Evolutionary conservation across 1,284 basidiomycete genomes (phyloP).

Genomic region (Puccinia coronata): DNA sequence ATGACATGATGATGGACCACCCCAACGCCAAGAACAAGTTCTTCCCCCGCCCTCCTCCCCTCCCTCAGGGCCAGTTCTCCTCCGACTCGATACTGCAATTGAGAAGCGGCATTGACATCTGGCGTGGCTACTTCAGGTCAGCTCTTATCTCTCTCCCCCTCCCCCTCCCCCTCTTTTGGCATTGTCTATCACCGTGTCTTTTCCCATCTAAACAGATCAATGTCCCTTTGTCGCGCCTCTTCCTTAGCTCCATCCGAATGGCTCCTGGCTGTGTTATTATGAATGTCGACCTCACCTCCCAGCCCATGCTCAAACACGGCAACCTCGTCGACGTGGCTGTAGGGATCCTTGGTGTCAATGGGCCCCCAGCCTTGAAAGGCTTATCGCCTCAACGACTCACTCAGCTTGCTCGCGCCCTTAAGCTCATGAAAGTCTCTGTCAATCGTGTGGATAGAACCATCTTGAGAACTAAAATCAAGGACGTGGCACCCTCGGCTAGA

Average conservation of each 20-base stretch:
- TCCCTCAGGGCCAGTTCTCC: not conserved
- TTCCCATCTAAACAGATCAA: not conserved
- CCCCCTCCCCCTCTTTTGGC: not conserved
- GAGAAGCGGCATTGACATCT: slow-evolving; percentile 32
- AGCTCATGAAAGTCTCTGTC: slow-evolving; percentile 42
- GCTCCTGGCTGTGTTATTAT: slow-evolving; percentile 37
- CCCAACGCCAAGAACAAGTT: slow-evolving; percentile 43
- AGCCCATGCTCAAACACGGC: slow-evolving; percentile 43
- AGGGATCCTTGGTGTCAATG: not conserved
- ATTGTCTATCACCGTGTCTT: too few species aligned
- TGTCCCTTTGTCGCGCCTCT: not conserved
- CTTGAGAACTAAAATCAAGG: slow-evolving; percentile 34
- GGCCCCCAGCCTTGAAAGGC: not conserved
- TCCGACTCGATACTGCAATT: slow-evolving; percentile 8
- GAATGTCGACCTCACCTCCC: slow-evolving; percentile 46
- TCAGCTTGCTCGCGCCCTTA: slow-evolving; percentile 5
- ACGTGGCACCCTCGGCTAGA: slow-evolving; percentile 21
- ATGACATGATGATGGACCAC: slow-evolving; percentile 41
- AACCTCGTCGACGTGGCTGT: slow-evolving; percentile 34
- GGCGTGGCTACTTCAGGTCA: slow-evolving; percentile 47
- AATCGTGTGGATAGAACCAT: slow-evolving; percentile 33
- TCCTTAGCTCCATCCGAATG: slow-evolving; percentile 41
- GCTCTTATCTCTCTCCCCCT: not conserved
- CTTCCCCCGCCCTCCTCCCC: slow-evolving; percentile 25
- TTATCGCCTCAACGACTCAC: not conserved